These are phyloP conservation scores for Epichloe sibirici DNA, from an alignment of 2,329 filamentous ascomycete genomes.

Conservation along the genomic window DNA sequence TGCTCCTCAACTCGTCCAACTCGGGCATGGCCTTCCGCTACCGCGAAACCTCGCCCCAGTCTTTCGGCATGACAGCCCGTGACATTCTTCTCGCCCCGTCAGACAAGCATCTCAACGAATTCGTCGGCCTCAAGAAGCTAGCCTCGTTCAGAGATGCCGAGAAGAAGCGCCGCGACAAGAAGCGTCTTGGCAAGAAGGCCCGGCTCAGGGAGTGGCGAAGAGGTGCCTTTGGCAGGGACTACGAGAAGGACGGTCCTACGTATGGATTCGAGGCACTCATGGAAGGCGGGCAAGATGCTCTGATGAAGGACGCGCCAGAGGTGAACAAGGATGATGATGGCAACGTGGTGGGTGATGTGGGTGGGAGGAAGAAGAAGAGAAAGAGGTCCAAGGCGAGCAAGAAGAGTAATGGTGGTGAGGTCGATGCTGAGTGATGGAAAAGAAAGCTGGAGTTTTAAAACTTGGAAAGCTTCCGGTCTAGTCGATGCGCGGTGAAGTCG, in stretches of 20 bases:
- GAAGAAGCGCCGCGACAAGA: conserved; percentile 82
- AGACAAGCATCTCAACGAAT: conserved; percentile 78
- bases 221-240: conserved; percentile 49
- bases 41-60: conserved; percentile 81
- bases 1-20: conserved; percentile 34
- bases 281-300: conserved; percentile 14
- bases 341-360: conserved; percentile 18
- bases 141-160: conserved; percentile 77
- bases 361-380: conserved; percentile 34
- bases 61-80: conserved; percentile 76
- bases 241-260: conserved; percentile 42
- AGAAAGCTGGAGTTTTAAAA: not conserved
- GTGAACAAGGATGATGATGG: conserved; percentile 3
- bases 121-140: conserved; percentile 87
- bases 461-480: not conserved
- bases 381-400: conserved; percentile 37
- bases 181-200: conserved; percentile 84
- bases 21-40: conserved; percentile 59
- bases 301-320: not conserved
- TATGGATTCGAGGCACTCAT: conserved; percentile 39
- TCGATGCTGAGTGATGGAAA: not conserved
- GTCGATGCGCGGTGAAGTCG: not conserved
- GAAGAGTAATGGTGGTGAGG: conserved; percentile 8
- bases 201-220: conserved; percentile 74
- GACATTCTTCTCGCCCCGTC: conserved; percentile 85